Conservation (phyloP, 805 yeast genomes). For the Yarrowia sp. region DNA sequence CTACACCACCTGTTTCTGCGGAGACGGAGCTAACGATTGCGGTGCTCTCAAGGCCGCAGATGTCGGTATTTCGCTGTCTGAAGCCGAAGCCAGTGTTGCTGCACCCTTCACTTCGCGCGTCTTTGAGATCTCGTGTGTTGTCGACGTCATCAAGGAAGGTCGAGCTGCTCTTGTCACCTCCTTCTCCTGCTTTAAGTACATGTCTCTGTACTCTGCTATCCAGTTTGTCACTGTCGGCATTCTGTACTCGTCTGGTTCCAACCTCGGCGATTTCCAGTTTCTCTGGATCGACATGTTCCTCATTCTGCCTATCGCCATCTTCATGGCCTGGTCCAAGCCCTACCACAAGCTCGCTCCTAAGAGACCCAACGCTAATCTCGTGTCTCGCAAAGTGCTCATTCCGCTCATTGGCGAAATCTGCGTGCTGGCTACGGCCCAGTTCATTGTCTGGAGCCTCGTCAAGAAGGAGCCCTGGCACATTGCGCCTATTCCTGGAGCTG, state of each 20-base stretch:
- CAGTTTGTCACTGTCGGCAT: slow-evolving; percentile 88
- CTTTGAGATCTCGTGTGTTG: slow-evolving; percentile 89
- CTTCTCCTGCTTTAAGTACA: slow-evolving; percentile 94
- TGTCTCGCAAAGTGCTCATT: slow-evolving; percentile 79
- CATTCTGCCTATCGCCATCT: slow-evolving; percentile 90
- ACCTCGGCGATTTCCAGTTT: slow-evolving; percentile 95
- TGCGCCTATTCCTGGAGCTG: slow-evolving; percentile 76
- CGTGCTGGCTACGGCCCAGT: slow-evolving; percentile 62
- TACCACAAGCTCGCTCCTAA: slow-evolving; percentile 56
- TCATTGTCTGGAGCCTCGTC: slow-evolving; percentile 60
- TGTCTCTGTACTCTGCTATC: slow-evolving; percentile 95
- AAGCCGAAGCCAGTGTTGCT: slow-evolving; percentile 98
- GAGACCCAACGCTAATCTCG: slow-evolving; percentile 91
- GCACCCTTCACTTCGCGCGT: slow-evolving; percentile 93
- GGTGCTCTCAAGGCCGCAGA: slow-evolving; percentile 98
- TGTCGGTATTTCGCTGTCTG: slow-evolving; percentile 92
- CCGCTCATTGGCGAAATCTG: slow-evolving; percentile 80
- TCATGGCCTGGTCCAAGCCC: slow-evolving; percentile 96
- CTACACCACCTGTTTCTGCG: slow-evolving; percentile 95
- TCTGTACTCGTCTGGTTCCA: slow-evolving; percentile 82
- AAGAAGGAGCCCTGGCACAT: slow-evolving; percentile 68
- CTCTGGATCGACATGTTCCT: slow-evolving; percentile 87
- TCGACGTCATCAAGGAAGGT: slow-evolving; percentile 90
- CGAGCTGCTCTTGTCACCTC: slow-evolving; percentile 92
- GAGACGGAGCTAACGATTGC: slow-evolving; percentile 99